A percentile compares a stretch with the other conserved stretches of the same genome.
phyloP scores from a whole-genome alignment of 768 basidiomycete species.

The Tephrocybe rancida region DNA sequence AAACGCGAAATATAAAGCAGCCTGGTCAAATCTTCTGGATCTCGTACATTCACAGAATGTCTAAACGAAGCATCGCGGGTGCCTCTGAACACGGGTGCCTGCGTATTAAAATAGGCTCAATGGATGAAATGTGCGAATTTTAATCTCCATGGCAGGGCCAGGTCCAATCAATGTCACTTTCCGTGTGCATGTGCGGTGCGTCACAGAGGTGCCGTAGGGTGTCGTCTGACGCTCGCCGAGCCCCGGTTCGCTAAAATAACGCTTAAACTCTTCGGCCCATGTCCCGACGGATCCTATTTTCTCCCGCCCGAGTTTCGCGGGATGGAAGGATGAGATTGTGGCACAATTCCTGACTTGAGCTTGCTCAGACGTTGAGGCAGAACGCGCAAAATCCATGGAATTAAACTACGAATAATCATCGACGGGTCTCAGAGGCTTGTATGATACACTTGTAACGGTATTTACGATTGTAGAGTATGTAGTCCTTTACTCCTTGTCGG shows the following conservation, averaged over 20 bases:
- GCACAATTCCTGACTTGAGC: too few relatives aligned
- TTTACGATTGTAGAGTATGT: neutral
- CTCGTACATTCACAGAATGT: too few relatives aligned
- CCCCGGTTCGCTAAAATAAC: neutral
- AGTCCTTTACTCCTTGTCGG: conserved; percentile 7
- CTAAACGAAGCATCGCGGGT: too few relatives aligned
- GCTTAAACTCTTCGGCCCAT: neutral
- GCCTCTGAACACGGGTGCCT: too few relatives aligned
- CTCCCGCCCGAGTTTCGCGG: neutral
- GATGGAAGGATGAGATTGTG: too few relatives aligned
- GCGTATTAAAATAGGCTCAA: too few relatives aligned
- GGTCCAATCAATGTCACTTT: neutral
- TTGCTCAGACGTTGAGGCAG: too few relatives aligned
- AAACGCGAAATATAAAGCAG: too few relatives aligned
- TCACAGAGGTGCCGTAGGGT: too few relatives aligned
- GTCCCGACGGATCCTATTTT: neutral
- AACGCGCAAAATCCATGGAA: neutral
- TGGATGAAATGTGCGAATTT: neutral
- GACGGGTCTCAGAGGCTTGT: neutral
- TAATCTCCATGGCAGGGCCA: neutral
- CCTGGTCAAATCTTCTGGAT: too few relatives aligned
- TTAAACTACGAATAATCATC: neutral
- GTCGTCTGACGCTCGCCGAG: too few relatives aligned
- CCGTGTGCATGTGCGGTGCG: too few relatives aligned
- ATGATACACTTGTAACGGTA: neutral